phyloP scores from a whole-genome alignment of 164 flowering plant species.

The Piper betle region DNA sequence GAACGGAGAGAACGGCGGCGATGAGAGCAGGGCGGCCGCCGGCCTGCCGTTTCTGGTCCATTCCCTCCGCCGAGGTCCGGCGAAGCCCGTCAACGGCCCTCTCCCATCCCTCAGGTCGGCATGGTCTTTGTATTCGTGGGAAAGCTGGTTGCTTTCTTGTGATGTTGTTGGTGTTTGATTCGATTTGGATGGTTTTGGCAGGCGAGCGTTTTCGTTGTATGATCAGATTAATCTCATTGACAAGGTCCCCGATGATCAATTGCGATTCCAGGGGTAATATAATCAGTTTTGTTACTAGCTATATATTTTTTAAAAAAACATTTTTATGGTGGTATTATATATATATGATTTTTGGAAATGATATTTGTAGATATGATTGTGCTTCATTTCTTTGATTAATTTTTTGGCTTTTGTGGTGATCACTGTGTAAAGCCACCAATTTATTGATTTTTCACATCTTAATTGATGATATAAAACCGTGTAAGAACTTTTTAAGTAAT shows the following conservation, averaged over 20 bases:
- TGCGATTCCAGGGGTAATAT: slow-evolving; percentile 65
- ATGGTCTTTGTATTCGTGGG: not conserved
- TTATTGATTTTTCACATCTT: too few species aligned
- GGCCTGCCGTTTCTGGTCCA: slow-evolving; percentile 48
- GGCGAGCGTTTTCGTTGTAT: slow-evolving; percentile 87
- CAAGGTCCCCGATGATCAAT: slow-evolving; percentile 76
- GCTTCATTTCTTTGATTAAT: too few species aligned
- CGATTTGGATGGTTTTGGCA: not conserved
- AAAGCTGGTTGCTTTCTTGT: not conserved
- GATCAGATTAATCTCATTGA: slow-evolving; percentile 94
- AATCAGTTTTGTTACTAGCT: not conserved
- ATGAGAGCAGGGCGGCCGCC: slow-evolving; percentile 31
- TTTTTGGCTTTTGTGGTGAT: too few species aligned
- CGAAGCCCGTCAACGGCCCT: slow-evolving; percentile 16
- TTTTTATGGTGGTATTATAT: not conserved
- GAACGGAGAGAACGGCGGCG: not conserved
- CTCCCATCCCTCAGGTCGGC: slow-evolving; percentile 46
- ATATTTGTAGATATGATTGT: too few species aligned
- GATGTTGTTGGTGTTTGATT: not conserved
- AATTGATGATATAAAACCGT: too few species aligned
- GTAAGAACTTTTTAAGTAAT: too few species aligned
- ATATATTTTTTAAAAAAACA: too few species aligned
- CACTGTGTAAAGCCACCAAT: too few species aligned
- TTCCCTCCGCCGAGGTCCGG: slow-evolving; percentile 24
- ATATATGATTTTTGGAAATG: not conserved